Conservation (phyloP, 2,329 filamentous ascomycete species). For the Nannizziopsis barbatae region DNA sequence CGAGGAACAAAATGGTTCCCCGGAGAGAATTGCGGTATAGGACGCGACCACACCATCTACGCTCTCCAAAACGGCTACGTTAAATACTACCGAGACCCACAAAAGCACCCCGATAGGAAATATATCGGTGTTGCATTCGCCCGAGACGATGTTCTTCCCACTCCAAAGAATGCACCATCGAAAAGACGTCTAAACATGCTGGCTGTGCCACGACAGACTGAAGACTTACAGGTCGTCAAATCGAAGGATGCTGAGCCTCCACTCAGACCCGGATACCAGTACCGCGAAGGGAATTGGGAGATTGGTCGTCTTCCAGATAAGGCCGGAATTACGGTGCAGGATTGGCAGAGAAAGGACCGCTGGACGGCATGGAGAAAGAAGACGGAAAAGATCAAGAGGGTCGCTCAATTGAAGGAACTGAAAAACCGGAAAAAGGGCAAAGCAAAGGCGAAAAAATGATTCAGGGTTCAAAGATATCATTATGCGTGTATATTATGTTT, state of each 20-base stretch:
- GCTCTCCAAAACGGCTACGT: constrained; percentile 79
- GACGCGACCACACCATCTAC: constrained; percentile 92
- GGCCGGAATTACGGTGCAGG: constrained; percentile 45
- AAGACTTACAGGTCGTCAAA: constrained; percentile 11
- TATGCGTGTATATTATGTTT: background rate
- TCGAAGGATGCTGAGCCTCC: constrained; percentile 23
- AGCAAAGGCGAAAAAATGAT: constrained; percentile 19
- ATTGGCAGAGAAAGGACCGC: constrained; percentile 48
- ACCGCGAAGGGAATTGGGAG: constrained; percentile 55
- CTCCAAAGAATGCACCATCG: constrained; percentile 60
- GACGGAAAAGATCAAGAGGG: constrained; percentile 39
- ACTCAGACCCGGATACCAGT: constrained; percentile 50
- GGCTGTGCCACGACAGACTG: constrained; percentile 33
- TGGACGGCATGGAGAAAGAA: constrained; percentile 57
- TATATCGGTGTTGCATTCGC: constrained; percentile 92
- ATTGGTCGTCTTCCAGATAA: constrained; percentile 54
- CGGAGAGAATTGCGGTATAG: constrained; percentile 90
- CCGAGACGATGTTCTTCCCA: constrained; percentile 67
- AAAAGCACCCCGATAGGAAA: constrained; percentile 69
- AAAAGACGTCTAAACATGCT: constrained; percentile 66
- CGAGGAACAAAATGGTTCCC: constrained; percentile 89
- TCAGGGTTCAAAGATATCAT: background rate
- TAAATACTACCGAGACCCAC: constrained; percentile 87
- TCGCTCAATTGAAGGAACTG: constrained; percentile 44
- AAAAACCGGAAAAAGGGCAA: constrained; percentile 33